Evolutionary conservation across 2,329 filamentous ascomycete species (phyloP).

Genomic region (Pezicula rhizophila): DNA sequence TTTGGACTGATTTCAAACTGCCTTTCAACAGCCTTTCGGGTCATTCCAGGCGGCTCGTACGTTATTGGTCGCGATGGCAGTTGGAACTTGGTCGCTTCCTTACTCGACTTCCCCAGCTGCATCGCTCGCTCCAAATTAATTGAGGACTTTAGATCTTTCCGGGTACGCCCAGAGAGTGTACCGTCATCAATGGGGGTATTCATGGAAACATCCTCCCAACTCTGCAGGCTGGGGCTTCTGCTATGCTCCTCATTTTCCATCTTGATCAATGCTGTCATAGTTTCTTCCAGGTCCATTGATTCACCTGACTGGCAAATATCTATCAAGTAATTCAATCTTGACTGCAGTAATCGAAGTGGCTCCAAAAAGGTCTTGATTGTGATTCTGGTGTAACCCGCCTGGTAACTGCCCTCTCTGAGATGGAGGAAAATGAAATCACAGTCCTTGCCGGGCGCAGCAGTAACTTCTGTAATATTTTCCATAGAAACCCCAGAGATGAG

Average conservation of each 20-base stretch:
- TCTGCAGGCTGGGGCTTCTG: slow-evolving; percentile 71
- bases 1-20: slow-evolving; percentile 90
- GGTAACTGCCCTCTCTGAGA: slow-evolving; percentile 31
- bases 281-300: slow-evolving; percentile 60
- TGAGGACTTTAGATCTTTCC: slow-evolving; percentile 41
- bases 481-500: slow-evolving; percentile 74
- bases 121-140: slow-evolving; percentile 59
- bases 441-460: slow-evolving; percentile 79
- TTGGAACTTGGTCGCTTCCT: slow-evolving; percentile 58
- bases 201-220: slow-evolving; percentile 78
- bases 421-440: slow-evolving; percentile 92
- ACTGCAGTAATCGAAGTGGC: slow-evolving; percentile 73
- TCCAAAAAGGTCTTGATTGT: slow-evolving; percentile 93
- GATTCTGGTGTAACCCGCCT: slow-evolving; percentile 42
- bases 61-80: slow-evolving; percentile 74
- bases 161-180: slow-evolving; percentile 33
- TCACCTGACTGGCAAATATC: slow-evolving; percentile 71
- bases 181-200: slow-evolving; percentile 55
- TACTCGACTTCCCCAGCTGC: slow-evolving; percentile 33
- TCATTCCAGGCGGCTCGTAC: slow-evolving; percentile 80
- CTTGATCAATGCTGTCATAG: slow-evolving; percentile 66
- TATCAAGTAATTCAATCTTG: slow-evolving; percentile 78
- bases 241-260: slow-evolving; percentile 60
- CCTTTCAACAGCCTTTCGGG: slow-evolving; percentile 67
- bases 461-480: slow-evolving; percentile 76